Conservation (phyloP, 768 basidiomycete genomes). For the Lactarius trivialis region DNA sequence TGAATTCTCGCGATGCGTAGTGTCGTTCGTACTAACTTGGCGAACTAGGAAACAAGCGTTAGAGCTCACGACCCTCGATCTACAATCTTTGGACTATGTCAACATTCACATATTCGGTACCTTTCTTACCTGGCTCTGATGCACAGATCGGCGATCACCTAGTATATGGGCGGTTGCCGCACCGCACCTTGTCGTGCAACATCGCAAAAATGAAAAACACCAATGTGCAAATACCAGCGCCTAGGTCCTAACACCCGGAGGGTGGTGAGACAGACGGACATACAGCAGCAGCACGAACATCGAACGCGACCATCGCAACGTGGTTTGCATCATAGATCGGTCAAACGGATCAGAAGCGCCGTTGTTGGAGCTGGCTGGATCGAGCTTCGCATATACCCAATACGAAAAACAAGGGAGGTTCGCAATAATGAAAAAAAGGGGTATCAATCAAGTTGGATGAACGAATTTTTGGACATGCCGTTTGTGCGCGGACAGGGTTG, state of each 20-base stretch:
- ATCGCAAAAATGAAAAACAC: not conserved
- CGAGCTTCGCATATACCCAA: not conserved
- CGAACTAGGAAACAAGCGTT: not conserved
- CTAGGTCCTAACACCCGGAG: not conserved
- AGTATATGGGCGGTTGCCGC: not conserved
- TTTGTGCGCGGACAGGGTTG: not conserved
- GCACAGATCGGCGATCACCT: slow-evolving; percentile 4
- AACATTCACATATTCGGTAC: not conserved
- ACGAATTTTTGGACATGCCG: not conserved
- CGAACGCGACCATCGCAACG: not conserved
- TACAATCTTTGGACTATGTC: not conserved
- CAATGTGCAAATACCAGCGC: not conserved
- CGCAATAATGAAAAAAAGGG: not conserved
- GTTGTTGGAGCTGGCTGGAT: not conserved
- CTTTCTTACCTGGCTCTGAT: not conserved
- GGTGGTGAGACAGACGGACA: not conserved
- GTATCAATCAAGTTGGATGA: not conserved
- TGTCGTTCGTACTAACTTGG: not conserved
- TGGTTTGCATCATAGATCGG: not conserved
- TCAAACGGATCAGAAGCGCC: not conserved
- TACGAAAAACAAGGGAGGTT: not conserved
- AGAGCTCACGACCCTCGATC: not conserved
- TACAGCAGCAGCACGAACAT: not conserved
- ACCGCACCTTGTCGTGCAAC: not conserved
- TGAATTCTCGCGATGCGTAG: too few relatives aligned